Percentiles rank a stretch among this genome's conserved stretches.
These are phyloP conservation scores for Hypomyces rosellus DNA, from an alignment of 2,329 filamentous ascomycete species.

Conservation along the genomic window DNA sequence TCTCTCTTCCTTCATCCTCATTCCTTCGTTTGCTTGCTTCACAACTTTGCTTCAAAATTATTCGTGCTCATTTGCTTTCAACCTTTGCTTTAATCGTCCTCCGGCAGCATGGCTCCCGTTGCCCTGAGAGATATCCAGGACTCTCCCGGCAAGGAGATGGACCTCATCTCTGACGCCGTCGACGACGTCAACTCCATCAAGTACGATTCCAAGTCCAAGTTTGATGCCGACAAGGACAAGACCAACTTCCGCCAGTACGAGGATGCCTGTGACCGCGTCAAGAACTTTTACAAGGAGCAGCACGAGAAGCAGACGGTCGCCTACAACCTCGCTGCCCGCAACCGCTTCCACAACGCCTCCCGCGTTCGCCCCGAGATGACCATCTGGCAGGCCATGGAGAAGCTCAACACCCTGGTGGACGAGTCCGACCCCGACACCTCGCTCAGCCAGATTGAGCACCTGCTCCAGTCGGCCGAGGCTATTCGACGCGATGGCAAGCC, in stretches of 20 bases:
- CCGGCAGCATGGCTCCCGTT: conserved; percentile 20
- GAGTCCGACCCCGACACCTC: conserved; percentile 86
- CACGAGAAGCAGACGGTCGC: conserved; percentile 68
- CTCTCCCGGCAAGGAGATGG: conserved; percentile 30
- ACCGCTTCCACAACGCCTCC: conserved; percentile 48
- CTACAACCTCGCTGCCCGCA: conserved; percentile 78
- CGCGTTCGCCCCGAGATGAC: conserved; percentile 65
- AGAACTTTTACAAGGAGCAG: conserved; percentile 75
- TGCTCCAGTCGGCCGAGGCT: conserved; percentile 82
- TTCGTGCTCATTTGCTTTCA: too few species aligned
- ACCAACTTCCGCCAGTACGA: conserved; percentile 76
- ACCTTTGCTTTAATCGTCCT: background rate
- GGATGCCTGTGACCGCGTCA: conserved; percentile 75
- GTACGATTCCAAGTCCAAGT: conserved; percentile 50
- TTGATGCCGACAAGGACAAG: conserved; percentile 73
- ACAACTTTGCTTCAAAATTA: too few species aligned
- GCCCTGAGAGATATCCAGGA: conserved; percentile 14
- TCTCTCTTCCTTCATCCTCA: too few species aligned
- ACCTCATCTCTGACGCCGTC: conserved; percentile 42
- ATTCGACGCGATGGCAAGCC: conserved; percentile 81
- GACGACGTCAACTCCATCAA: conserved; percentile 51
- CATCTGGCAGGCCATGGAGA: conserved; percentile 88
- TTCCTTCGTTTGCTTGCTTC: too few species aligned
- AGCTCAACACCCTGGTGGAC: conserved; percentile 84
- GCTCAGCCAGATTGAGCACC: conserved; percentile 82